Evolutionary conservation across 1,139 yeast species (phyloP), one percentile per base, ranked within the genome.

Genomic region (Yamadazyma aaseri): DNA sequence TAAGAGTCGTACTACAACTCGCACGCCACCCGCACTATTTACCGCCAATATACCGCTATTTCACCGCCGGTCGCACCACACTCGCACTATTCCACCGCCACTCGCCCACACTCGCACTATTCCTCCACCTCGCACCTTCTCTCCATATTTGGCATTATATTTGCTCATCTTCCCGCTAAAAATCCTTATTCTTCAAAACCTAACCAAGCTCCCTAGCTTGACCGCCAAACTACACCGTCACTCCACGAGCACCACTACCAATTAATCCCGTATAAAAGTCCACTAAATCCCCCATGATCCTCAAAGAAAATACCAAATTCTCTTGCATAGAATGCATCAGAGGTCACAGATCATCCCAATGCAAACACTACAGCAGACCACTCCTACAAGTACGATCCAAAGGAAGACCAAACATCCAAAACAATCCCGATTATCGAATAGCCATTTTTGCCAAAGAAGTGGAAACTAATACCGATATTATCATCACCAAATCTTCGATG

Each of bases 301-400:
- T 87, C 32, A 86, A 85, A 49, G 87, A 86, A 44, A 86, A 86
- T 26, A 83, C 76, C 49, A 86, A 92, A 52, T 86, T 86, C 56
- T 89, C 96, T n/a, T 92, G 96, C 56, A 76, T 80, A 40, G 83
- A 81, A 50, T 92, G 98, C 55, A 87, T 92, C 26, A 69, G 97
- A 28, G 97, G 97, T 14, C 98, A 92, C 55, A 63, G 98, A 28
- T 85, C 96, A 3, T 81, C 94, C 3, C 78, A 82, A 36, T 92
- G 98, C 56, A 77, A 77, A 39, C 98, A 92, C 57, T 78, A 84
- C 30, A 70, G 75, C 33, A 69, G 96, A 32, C 89, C 94, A 22
- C 64, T 90, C 25, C 79, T 87, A 14, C 87, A 86, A 48, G 96
- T 90, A n/a, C 70, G 96, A 27, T 76, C 86, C 22, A 75, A 95